Conservation (phyloP, 805 yeast species). For the Candida piceae region DNA sequence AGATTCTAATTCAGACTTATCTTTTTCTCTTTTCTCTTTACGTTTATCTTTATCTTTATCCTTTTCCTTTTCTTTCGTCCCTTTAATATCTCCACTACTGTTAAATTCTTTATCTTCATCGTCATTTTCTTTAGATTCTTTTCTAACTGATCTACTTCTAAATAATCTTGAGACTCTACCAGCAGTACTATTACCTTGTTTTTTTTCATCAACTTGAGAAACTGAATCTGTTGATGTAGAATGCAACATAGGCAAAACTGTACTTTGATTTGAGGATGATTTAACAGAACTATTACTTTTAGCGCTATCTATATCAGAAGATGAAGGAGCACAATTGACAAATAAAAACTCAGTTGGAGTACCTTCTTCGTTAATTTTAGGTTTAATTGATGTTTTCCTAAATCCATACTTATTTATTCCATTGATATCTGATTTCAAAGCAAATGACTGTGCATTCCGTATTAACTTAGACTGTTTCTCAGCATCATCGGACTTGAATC, state of each 20-base stretch:
- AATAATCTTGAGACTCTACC: conserved; percentile 19
- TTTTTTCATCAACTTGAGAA: conserved; percentile 7
- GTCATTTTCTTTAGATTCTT: conserved; percentile 3
- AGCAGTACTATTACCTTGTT: conserved; percentile 5
- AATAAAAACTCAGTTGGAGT: conserved; percentile 29
- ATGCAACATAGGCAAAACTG: not conserved
- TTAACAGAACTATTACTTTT: not conserved
- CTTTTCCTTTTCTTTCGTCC: not conserved
- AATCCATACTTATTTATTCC: conserved; percentile 25
- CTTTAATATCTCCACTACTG: no score
- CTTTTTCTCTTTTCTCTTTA: not conserved
- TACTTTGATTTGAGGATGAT: not conserved
- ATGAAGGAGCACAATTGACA: conserved; percentile 27
- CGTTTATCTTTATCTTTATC: not conserved
- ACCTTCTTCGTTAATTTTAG: conserved; percentile 29
- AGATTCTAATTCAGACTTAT: not conserved
- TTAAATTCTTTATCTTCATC: not conserved
- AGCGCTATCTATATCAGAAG: not conserved
- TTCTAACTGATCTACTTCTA: conserved; percentile 13
- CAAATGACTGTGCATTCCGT: conserved; percentile 21
- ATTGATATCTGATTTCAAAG: conserved; percentile 11
- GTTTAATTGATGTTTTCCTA: conserved; percentile 25
- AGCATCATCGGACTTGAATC: conserved; percentile 28
- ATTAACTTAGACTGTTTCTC: conserved; percentile 29
- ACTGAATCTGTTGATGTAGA: not conserved